phyloP scores from a whole-genome alignment of 768 basidiomycete species.

The Ramaria rubella region DNA sequence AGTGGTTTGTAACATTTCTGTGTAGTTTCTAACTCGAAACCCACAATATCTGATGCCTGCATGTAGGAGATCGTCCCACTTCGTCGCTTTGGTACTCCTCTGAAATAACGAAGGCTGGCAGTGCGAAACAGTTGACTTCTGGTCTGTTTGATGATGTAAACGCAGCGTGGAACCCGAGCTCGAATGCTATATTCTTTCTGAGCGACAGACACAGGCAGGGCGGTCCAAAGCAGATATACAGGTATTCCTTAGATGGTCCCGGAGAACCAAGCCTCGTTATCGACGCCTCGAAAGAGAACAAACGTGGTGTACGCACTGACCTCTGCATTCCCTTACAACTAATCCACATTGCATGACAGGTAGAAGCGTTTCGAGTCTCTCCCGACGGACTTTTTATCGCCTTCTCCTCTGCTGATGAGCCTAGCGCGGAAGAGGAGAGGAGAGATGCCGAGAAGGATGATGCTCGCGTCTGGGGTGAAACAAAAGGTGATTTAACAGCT shows the following conservation, averaged over 20 bases:
- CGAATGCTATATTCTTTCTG: slow-evolving; percentile 6
- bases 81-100: slow-evolving; percentile 7
- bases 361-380: slow-evolving; percentile 7
- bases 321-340: no score
- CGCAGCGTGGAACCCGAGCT: slow-evolving; percentile 1
- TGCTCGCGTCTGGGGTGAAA: slow-evolving; percentile 11
- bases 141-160: slow-evolving; percentile 8
- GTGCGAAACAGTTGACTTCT: slow-evolving; percentile 9
- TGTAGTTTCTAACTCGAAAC: no score
- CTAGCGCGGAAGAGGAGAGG: slow-evolving; percentile 10
- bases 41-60: no score
- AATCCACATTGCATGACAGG: background rate
- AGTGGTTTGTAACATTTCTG: background rate
- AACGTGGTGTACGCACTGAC: background rate
- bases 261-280: slow-evolving; percentile 9
- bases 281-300: slow-evolving; percentile 3
- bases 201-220: slow-evolving; percentile 11
- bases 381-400: slow-evolving; percentile 14
- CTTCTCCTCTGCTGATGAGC: slow-evolving; percentile 8
- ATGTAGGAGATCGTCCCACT: background rate
- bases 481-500: background rate
- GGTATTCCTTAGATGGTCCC: background rate
- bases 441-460: slow-evolving; percentile 15
- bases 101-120: slow-evolving; percentile 6
- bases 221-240: slow-evolving; percentile 3